Base-by-base conservation (phyloP, 2,329 filamentous ascomycete species). In the Phaeosphaeria sp. region DNA sequence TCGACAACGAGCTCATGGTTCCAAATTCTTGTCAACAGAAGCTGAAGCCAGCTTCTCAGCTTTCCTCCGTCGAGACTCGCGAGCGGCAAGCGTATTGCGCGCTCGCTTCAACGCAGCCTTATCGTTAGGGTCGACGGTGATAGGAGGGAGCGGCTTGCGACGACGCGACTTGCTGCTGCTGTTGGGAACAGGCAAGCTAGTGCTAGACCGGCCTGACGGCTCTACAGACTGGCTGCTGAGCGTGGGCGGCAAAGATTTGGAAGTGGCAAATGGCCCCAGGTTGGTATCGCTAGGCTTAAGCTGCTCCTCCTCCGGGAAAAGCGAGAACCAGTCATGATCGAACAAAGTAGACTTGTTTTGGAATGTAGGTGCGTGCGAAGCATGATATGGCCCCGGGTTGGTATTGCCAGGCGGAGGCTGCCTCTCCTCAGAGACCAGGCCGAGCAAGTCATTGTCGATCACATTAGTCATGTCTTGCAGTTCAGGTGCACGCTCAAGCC, bases 31-130 rank as follows among this genome's bases (percentile, higher is more conserved):
- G n/a, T n/a, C n/a, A n/a, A n/a, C n/a, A n/a, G n/a, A n/a, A n/a
- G n/a, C n/a, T n/a, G n/a, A n/a, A n/a, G n/a, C n/a, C n/a, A n/a
- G n/a, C n/a, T n/a, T n/a, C n/a, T n/a, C n/a, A n/a, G n/a, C n/a
- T n/a, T 97, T 97, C 65, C 92, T 89, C 72, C 92, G 89, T 52
- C 94, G 89, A 58, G 93, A 97, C 81, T 97, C 97, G 65, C 94
- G 92, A 69, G 94, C 94, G 18, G 94, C 94, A 76, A 96, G 86
- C 9, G 93, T 96, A 78, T 97, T 98, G 66, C 93, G 90, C 51
- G 93, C 93, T 76, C 94, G 91, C 88, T 97, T 97, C 84, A 93
- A 86, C 18, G 92, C 92, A n/a, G 90, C 77, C 10, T 85, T 86
- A 71, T 97, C 93, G 43, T 69, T 80, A 0, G 88, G 86, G 67